A percentile compares a stretch with the other conserved stretches of the same genome.
Conservation (phyloP, 306 rosid genomes). For the Gleditsia sinensis region DNA sequence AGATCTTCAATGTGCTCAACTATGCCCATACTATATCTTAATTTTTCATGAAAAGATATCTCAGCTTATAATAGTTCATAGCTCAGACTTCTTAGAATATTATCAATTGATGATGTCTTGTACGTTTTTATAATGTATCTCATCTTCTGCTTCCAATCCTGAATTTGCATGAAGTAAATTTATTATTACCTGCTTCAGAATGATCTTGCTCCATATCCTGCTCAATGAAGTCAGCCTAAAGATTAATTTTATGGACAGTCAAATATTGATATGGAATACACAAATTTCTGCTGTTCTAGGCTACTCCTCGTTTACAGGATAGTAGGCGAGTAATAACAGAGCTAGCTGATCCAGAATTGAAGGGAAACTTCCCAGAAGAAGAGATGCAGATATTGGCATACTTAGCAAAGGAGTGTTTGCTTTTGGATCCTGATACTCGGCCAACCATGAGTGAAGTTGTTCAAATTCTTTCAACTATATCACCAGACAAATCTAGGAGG, state of each 20-base stretch:
- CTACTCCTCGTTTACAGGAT: constrained; percentile 72
- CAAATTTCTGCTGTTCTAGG: constrained; percentile 56
- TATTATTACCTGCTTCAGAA: not conserved
- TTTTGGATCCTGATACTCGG: constrained; percentile 85
- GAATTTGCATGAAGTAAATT: not conserved
- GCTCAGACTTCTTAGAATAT: not conserved
- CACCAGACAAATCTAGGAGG: constrained; percentile 78
- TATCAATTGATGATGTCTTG: not conserved
- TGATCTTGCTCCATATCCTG: constrained; percentile 15
- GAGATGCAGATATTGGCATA: constrained; percentile 92
- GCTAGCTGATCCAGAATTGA: constrained; percentile 70
- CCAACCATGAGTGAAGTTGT: constrained; percentile 98
- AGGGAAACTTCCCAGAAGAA: constrained; percentile 73
- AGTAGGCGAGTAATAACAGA: constrained; percentile 65
- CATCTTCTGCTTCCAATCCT: not conserved
- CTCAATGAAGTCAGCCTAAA: constrained; percentile 12
- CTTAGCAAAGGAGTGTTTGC: constrained; percentile 93
- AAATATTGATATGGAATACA: constrained; percentile 5
- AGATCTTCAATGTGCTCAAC: not conserved
- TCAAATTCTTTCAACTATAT: constrained; percentile 79
- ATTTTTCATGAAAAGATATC: constrained; percentile 4
- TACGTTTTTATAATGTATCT: not conserved
- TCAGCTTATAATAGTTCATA: not conserved
- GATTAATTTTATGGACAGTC: not conserved
- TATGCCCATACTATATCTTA: not conserved